Evolutionary conservation across 148 eudicot genomes (phyloP), one percentile per base, ranked within the genome.

Genomic region (Rheum nobile): DNA sequence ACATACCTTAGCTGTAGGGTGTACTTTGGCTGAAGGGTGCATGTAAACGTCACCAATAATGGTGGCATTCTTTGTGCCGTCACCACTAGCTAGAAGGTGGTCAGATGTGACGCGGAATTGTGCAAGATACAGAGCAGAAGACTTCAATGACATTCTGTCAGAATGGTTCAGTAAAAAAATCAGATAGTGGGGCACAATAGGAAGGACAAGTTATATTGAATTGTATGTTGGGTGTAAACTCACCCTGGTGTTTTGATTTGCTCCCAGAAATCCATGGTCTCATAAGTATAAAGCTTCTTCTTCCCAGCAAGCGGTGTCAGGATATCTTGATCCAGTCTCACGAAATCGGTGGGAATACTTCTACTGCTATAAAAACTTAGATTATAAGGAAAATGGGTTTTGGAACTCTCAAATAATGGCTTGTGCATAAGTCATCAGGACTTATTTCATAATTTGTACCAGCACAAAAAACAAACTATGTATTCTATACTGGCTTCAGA

Each of bases 221-320:
- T 22, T 41, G 41, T 72, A 24, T 54, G 17, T 42, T 77, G 46
- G 65, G 39, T 76, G 34, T n/a, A 35, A 68, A 55, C 88, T 81
- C 81, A 93, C 98, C 92, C 94, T 26, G 98, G 98, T 72, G 98
- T 93, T 74, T 93, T 93, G 67, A 93, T 93, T 82, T 93, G 96
- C 81, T 93, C 92, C 98, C 98, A 93, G 74, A 89, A 93, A 74
- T 93, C 94, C 85, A 73, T 71, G 31, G 96, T 93, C 82, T 93
- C 96, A 54, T 90, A 93, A 55, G 91, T 90, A 72, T 87, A 90
- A 57, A 93, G 80, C 77, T 87, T 84, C 76, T 87, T 86, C 80
- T 93, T 93, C 65, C 98, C 98, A 21, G 98, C 96, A 47, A 93
- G 92, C 35, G 98, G 96, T 54, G 94, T 84, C 74, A 93, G 72